Evolutionary conservation across 306 rosid genomes (phyloP), one percentile per base, ranked within the genome.

Genomic region (Quercus gilva): DNA sequence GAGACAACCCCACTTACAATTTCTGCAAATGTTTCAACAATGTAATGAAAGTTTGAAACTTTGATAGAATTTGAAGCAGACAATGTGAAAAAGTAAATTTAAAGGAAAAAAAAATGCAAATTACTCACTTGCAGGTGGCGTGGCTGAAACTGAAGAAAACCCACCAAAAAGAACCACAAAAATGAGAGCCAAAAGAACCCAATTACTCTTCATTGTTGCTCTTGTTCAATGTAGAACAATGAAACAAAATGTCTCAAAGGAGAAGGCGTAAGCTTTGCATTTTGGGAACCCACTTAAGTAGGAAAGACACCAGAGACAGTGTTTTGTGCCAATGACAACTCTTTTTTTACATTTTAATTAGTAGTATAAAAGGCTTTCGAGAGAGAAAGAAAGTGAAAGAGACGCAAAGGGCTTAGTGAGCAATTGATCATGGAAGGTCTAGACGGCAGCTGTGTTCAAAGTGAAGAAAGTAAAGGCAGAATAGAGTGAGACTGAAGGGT

Each of bases 61-160:
- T 7, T 69, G 37, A 78, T 59, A 75, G 64, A 74, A 73, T 51
- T 79, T 59, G 43, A 73, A 72, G 53, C 59, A 70, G 18, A 6
- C 45, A 21, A 21, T 18, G 37, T 35, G 19, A 75, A 63, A 72
- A 60, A 69, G 55, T 18, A 73, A 73, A 60, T 61, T 15, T 28
- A 9, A n/a, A 5, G 23, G n/a, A 53, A 67, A 76, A 26, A 23
- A 60, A 63, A 21, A 7, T 61, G 73, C 25, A 74, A 64, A 33
- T 63, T 52, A 90, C 97, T 90, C 79, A 96, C 99, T 96, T 76
- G 92, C 88, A 67, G 98, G 92, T 74, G 97, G 89, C 37, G 90
- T 53, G 33, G 99, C 97, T 49, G 97, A 86, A 88, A 85, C 92
- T 80, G 97, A 84, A 65, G 94, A 86, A 70, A 80, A 78, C 77